Conservation (phyloP, 331 rosid genomes). For the Acacia concinna region DNA sequence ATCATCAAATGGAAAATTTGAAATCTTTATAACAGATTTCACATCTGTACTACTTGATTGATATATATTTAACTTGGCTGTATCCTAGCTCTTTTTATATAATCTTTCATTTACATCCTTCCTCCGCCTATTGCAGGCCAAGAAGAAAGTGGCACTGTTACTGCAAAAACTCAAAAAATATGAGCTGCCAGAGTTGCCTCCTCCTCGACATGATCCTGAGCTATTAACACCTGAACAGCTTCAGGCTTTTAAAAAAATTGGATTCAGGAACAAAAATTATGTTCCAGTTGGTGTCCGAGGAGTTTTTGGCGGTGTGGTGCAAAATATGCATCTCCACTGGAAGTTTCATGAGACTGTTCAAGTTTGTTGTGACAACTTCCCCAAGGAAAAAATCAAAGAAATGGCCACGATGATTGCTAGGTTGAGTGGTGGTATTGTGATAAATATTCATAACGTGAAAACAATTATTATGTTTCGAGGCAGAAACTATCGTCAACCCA, state of each 20-base stretch:
- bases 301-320: slow-evolving; percentile 98
- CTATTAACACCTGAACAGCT: slow-evolving; percentile 84
- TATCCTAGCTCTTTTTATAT: not conserved
- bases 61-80: not conserved
- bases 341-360: slow-evolving; percentile 98
- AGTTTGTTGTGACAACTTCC: slow-evolving; percentile 98
- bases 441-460: slow-evolving; percentile 81
- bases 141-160: slow-evolving; percentile 91
- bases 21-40: not conserved
- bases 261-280: slow-evolving; percentile 89
- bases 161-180: slow-evolving; percentile 92
- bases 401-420: slow-evolving; percentile 98
- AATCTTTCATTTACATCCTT: slow-evolving; percentile 28
- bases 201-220: slow-evolving; percentile 92
- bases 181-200: slow-evolving; percentile 89
- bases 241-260: slow-evolving; percentile 86
- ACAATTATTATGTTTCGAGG: slow-evolving; percentile 98
- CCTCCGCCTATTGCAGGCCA: slow-evolving; percentile 64
- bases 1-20: slow-evolving; percentile 13
- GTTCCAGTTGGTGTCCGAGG: slow-evolving; percentile 99
- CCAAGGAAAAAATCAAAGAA: slow-evolving; percentile 95
- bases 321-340: slow-evolving; percentile 99
- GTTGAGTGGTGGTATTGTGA: slow-evolving; percentile 90
- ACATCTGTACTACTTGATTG: slow-evolving; percentile 5
- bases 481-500: slow-evolving; percentile 95